A percentile compares a stretch with the other conserved stretches of the same genome.
Evolutionary conservation across 176 grass and related monocot species (phyloP).

Genomic region (Canna indica): DNA sequence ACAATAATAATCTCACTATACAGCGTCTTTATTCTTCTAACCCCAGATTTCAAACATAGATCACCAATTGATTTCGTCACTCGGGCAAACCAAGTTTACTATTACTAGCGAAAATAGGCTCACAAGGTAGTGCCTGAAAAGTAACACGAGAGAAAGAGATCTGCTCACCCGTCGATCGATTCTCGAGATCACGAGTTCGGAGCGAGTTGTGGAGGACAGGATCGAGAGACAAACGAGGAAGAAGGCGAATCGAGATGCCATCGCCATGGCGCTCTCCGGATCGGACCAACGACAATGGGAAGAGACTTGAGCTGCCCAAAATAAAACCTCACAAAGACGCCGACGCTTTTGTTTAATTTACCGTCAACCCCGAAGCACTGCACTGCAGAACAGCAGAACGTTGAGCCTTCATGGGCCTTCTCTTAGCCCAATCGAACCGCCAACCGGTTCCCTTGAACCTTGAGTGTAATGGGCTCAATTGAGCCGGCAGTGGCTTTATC

Average conservation of each 20-base stretch:
- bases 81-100: background rate
- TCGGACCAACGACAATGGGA: background rate
- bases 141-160: constrained; percentile 4
- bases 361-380: no score
- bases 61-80: no score
- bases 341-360: no score
- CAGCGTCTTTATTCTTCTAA: background rate
- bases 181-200: constrained; percentile 77
- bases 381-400: no score
- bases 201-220: constrained; percentile 29
- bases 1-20: background rate
- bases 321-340: no score
- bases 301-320: no score
- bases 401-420: no score
- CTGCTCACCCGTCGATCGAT: constrained; percentile 65
- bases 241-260: constrained; percentile 30
- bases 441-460: no score
- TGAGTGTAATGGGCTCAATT: no score
- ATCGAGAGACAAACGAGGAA: constrained; percentile 12
- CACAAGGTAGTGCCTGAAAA: background rate
- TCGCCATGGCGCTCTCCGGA: constrained; percentile 15
- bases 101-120: background rate
- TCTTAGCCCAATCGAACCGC: no score
- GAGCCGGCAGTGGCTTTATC: no score
- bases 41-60: background rate